phyloP scores from a whole-genome alignment of 176 grass and related monocot genomes.

The Paspalum vaginatum region DNA sequence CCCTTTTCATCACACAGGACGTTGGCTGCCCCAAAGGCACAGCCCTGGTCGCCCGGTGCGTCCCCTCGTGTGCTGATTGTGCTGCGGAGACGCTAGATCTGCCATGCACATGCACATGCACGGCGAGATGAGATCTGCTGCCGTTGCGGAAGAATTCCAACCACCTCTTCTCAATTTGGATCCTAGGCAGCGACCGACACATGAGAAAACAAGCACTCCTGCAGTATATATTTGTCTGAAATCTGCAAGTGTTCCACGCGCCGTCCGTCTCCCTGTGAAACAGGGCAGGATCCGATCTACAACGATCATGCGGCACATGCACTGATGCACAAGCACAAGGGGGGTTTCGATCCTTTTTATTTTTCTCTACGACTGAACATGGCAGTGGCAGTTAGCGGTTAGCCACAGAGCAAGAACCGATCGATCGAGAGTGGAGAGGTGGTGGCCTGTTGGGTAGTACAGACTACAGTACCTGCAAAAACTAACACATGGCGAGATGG shows the following conservation, averaged over 20 bases:
- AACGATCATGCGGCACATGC: not conserved
- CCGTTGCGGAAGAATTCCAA: not conserved
- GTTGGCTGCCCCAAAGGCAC: no score
- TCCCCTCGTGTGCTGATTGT: no score
- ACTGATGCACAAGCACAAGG: not conserved
- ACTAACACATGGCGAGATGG: conserved; percentile 36
- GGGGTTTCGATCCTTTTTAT: not conserved
- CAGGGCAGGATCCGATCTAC: not conserved
- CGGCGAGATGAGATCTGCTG: not conserved
- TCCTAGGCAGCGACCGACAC: not conserved
- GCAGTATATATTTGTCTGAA: not conserved
- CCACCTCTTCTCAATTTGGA: not conserved
- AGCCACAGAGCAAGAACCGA: not conserved
- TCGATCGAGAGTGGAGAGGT: not conserved
- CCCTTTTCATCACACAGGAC: no score
- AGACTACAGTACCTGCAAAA: conserved; percentile 41
- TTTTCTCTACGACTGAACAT: conserved; percentile 4
- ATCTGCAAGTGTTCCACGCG: conserved; percentile 8
- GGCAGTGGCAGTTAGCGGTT: conserved; percentile 47
- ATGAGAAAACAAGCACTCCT: not conserved
- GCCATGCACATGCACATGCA: no score
- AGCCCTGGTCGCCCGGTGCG: no score
- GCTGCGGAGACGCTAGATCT: not conserved
- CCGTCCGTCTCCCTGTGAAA: no score
- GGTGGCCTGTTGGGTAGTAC: not conserved